Evolutionary conservation across 495 filamentous ascomycete species (phyloP), one percentile per base, ranked within the genome.

Genomic region (Aspergillus affinis): DNA sequence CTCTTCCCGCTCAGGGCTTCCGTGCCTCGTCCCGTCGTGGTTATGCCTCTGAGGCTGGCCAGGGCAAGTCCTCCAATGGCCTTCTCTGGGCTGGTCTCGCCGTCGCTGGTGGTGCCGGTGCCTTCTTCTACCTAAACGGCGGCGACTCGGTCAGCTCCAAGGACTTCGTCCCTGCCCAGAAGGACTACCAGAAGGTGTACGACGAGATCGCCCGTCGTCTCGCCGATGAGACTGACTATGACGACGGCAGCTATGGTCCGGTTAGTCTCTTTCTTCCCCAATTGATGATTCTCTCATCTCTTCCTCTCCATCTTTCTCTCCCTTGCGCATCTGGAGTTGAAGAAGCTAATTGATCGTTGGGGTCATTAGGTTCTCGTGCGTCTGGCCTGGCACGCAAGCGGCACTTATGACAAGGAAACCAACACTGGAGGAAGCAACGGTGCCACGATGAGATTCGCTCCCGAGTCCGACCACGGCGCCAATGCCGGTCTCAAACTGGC

Each of bases 161-260:
- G 55, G 51, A 54, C 60, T 90, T 95, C 76, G 82, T 77, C 21
- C 91, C 93, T 63, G 89, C 83, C 63, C 83, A 89, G 77, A 86
- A 86, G 58, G 92, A 98, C 74, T 98, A 96, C 81, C 92, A 97
- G 83, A 88, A 90, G 78, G 92, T 97, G 61, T 98, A 98, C 78
- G 86, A 96, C 68, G 88, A 87, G 70, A 86, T 98, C 67, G 92
- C 94, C 44, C 75, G 79, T 66, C 77, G 79, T 32, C 78, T 98
- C 49, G 87, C 92, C 74, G 89, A 96, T 77, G 85, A 94, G 67
- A 91, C 94, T 62, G 91, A 97, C 60, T 97, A 97, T 69, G 94
- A 97, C 72, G 93, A 98, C 75, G 94, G 94, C 64, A 92, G 88
- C 78, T 98, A 96, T 70, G 94, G 91, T 57, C 94, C 94, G 30